Base-by-base conservation (phyloP, 768 basidiomycete genomes). In the Pleurotus pulmonarius region DNA sequence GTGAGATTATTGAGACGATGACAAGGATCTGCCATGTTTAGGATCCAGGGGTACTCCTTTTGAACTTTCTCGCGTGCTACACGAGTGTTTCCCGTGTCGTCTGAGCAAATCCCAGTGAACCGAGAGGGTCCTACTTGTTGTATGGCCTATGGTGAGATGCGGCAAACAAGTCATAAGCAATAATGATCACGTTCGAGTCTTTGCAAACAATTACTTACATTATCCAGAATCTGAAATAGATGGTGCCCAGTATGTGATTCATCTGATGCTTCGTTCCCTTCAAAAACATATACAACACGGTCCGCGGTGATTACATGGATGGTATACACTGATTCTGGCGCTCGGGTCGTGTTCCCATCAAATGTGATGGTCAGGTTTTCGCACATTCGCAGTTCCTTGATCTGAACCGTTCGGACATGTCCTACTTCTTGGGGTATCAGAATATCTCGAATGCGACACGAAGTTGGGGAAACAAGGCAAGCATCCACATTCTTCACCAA, bases 1-100 rank as follows among this genome's bases (percentile, higher is more conserved):
- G 55, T 43, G 3, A 59, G 47, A 18, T 61, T 60, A 46, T 64
- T 64, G 8, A 67, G 15, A 12, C 46, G 53, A 49, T 67, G 65
- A 18, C 56, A 56, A 5, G 56, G 39, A 55, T 67, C 63, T n/a
- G 56, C 39, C n/a, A 64, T 54, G 39, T 60, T 47, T 15, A 65
- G 34, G 18, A 67, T 63, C 52, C 56, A 61, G 3, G 60, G 58
- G 26, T 58, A 52, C 38, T 60, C 47, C 7, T 46, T 46, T 8
- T 39, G 37, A 20, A 63, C 15, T 2, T 58, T 37, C 26, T 56
- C 34, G 15, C 58, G 44, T 22, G 59, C 61, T 2, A 48, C 48
- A 34, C 40, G 15, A 5, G 62, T 65, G 26, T 64, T 66, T 2
- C 61, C 61, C 6, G 68, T 67, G 39, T 64, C 63, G 47, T 69